Evolutionary conservation across 164 flowering plant species (phyloP).

Genomic region (Echeveria elegans): DNA sequence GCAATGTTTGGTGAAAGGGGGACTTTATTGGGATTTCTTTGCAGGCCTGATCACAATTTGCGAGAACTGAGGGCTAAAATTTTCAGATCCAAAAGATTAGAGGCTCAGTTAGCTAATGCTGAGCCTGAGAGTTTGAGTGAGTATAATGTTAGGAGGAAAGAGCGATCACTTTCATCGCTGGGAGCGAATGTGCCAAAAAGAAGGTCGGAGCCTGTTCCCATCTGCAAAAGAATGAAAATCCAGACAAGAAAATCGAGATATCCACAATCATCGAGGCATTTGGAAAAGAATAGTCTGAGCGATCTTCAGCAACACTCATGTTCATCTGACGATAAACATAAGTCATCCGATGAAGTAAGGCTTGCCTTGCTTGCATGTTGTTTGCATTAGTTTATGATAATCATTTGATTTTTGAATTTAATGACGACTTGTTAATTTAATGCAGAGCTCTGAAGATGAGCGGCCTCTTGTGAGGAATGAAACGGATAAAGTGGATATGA

Average conservation of each 20-base stretch:
- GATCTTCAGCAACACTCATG: slow-evolving; percentile 46
- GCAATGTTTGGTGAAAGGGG: background rate
- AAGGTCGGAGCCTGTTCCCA: slow-evolving; percentile 45
- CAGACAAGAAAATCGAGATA: slow-evolving; percentile 49
- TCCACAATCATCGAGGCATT: slow-evolving; percentile 41
- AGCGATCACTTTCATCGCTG: slow-evolving; percentile 64
- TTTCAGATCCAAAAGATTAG: slow-evolving; percentile 67
- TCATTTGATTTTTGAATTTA: background rate
- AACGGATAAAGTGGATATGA: slow-evolving; percentile 32
- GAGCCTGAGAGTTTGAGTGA: slow-evolving; percentile 25
- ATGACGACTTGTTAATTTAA: background rate
- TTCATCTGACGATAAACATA: slow-evolving; percentile 18
- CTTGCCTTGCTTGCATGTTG: background rate
- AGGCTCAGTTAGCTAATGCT: slow-evolving; percentile 51
- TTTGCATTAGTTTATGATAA: background rate
- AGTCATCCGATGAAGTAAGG: slow-evolving; percentile 2
- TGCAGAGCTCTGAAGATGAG: slow-evolving; percentile 1
- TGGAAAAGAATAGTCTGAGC: slow-evolving; percentile 34
- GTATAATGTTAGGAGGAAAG: slow-evolving; percentile 61
- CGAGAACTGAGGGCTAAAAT: slow-evolving; percentile 84
- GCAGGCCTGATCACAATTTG: slow-evolving; percentile 89
- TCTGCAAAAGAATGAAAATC: slow-evolving; percentile 72
- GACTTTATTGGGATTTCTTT: slow-evolving; percentile 6
- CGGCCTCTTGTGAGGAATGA: slow-evolving; percentile 16
- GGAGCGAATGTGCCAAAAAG: slow-evolving; percentile 54